phyloP scores from a whole-genome alignment of 2,329 filamentous ascomycete genomes.

The Colletotrichum lindemuthianum region DNA sequence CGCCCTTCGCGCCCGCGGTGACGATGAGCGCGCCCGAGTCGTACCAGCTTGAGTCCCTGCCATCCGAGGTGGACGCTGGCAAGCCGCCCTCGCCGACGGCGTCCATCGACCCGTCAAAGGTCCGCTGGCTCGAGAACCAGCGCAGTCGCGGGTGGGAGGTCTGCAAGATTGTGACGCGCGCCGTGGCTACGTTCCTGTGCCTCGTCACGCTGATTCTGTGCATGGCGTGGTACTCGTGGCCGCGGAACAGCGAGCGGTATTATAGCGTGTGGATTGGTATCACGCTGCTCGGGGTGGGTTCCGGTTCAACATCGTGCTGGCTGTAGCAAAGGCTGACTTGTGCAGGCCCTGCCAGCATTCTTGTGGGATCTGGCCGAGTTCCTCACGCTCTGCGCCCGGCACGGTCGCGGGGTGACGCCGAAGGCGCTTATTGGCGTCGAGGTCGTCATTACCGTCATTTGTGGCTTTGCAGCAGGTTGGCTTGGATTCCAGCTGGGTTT shows the following conservation, averaged over 20 bases:
- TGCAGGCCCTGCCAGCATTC: constrained; percentile 30
- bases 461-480: constrained; percentile 1
- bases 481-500: neutral
- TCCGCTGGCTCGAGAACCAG: constrained; percentile 28
- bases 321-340: neutral
- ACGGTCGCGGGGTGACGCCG: constrained; percentile 40
- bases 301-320: neutral
- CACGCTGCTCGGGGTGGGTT: constrained; percentile 14
- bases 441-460: constrained; percentile 37
- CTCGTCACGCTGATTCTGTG: constrained; percentile 29
- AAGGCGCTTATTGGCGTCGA: constrained; percentile 43
- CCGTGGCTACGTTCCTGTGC: constrained; percentile 32
- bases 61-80: constrained; percentile 37
- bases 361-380: constrained; percentile 42
- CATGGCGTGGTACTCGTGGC: constrained; percentile 7
- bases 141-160: constrained; percentile 38
- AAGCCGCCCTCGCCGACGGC: constrained; percentile 31
- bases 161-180: constrained; percentile 39
- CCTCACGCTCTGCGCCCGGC: constrained; percentile 39
- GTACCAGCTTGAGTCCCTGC: constrained; percentile 31
- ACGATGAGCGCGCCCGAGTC: constrained; percentile 30
- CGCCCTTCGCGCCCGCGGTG: constrained; percentile 10
- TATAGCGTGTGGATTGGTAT: constrained; percentile 3
- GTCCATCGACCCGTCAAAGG: constrained; percentile 34
- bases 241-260: neutral